Evolutionary conservation across 176 grass and related monocot genomes (phyloP).

Genomic region (Carex pumila): DNA sequence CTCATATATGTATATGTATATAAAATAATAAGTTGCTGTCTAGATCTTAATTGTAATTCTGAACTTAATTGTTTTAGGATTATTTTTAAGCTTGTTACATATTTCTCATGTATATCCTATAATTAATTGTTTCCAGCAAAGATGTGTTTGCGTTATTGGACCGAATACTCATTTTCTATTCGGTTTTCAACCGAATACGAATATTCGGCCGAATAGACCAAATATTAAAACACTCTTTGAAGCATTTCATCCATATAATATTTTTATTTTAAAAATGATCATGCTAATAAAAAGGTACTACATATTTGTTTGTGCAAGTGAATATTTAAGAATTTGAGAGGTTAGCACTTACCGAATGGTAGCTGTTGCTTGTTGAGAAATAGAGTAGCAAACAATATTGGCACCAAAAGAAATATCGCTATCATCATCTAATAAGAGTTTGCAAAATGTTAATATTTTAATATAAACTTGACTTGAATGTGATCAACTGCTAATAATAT

Average conservation of each 20-base stretch:
- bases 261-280: background rate
- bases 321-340: background rate
- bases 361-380: slow-evolving; percentile 16
- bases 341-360: background rate
- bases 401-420: slow-evolving; percentile 42
- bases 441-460: slow-evolving; percentile 13
- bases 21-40: too few species aligned
- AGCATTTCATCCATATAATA: background rate
- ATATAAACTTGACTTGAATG: background rate
- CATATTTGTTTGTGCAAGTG: background rate
- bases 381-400: slow-evolving; percentile 47
- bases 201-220: too few species aligned
- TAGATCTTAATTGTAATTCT: too few species aligned
- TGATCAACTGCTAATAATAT: background rate
- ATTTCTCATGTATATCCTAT: too few species aligned
- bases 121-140: too few species aligned
- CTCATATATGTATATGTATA: too few species aligned
- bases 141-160: too few species aligned
- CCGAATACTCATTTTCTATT: too few species aligned
- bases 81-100: too few species aligned
- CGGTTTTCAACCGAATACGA: too few species aligned
- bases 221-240: too few species aligned
- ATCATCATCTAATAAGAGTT: slow-evolving; percentile 44
- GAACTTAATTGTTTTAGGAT: too few species aligned
- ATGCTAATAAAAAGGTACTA: background rate